These are phyloP conservation scores for Lentinus brumalis DNA, from an alignment of 768 basidiomycete genomes.

Conservation along the genomic window DNA sequence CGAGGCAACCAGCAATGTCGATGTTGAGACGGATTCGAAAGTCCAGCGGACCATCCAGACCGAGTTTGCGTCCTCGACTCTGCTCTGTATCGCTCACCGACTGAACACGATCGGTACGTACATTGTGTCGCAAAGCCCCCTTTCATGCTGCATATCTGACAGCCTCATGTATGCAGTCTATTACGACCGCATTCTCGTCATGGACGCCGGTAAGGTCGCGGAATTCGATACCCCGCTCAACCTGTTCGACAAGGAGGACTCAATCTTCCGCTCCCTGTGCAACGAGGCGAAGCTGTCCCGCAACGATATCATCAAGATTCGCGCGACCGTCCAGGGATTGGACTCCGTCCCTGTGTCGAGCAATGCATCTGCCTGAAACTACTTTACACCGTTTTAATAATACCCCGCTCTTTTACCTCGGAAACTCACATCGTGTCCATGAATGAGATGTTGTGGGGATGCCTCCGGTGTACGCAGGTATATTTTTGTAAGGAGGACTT, in stretches of 20 bases:
- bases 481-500: too few species aligned
- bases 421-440: too few species aligned
- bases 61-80: constrained; percentile 75
- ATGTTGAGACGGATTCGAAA: constrained; percentile 86
- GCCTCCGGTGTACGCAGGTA: too few species aligned
- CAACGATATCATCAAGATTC: constrained; percentile 57
- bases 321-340: constrained; percentile 23
- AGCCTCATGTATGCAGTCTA: constrained; percentile 48
- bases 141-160: background rate
- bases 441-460: too few species aligned
- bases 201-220: constrained; percentile 67
- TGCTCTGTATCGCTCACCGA: constrained; percentile 74
- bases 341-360: constrained; percentile 3
- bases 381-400: too few species aligned
- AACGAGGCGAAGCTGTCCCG: constrained; percentile 61
- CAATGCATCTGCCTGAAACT: background rate
- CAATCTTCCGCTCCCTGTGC: constrained; percentile 72
- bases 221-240: constrained; percentile 76
- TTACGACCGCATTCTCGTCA: constrained; percentile 71
- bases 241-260: constrained; percentile 60
- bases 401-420: too few species aligned
- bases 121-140: background rate
- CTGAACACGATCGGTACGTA: constrained; percentile 58
- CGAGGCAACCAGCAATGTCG: constrained; percentile 83
- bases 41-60: constrained; percentile 86